These are phyloP conservation scores for Calonectria montana DNA, from an alignment of 2,329 filamentous ascomycete genomes.

Conservation along the genomic window DNA sequence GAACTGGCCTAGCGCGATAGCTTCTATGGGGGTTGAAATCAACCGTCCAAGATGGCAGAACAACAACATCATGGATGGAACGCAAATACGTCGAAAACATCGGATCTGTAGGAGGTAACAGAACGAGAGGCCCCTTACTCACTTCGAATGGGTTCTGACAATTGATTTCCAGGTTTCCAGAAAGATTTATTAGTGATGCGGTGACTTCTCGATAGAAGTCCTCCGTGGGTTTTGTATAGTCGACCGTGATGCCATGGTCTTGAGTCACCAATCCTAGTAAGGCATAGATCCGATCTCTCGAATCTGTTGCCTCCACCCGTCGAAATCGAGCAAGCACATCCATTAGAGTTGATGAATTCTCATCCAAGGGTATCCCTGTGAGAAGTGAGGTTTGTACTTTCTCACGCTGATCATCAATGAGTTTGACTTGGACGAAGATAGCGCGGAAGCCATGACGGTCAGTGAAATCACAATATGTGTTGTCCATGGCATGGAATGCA, in stretches of 20 bases:
- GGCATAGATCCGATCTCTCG: slow-evolving; percentile 21
- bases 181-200: slow-evolving; percentile 10
- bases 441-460: neutral
- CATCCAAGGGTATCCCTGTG: neutral
- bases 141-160: slow-evolving; percentile 29
- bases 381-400: neutral
- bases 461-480: neutral
- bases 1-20: neutral
- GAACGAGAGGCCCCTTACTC: neutral
- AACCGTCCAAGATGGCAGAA: slow-evolving; percentile 20
- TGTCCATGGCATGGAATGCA: slow-evolving; percentile 10
- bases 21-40: too few species aligned
- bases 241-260: slow-evolving; percentile 15
- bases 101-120: too few species aligned
- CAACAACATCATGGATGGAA: too few species aligned
- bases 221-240: slow-evolving; percentile 6
- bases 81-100: too few species aligned
- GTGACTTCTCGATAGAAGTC: slow-evolving; percentile 3
- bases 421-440: slow-evolving; percentile 6
- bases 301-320: neutral
- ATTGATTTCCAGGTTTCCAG: slow-evolving; percentile 18
- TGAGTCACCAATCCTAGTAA: slow-evolving; percentile 21
- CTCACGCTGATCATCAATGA: slow-evolving; percentile 26
- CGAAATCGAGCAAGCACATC: slow-evolving; percentile 23
- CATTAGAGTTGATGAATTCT: slow-evolving; percentile 6